Conservation (phyloP, 192 early-diverging fungal species). For the Podila clonocystis region DNA sequence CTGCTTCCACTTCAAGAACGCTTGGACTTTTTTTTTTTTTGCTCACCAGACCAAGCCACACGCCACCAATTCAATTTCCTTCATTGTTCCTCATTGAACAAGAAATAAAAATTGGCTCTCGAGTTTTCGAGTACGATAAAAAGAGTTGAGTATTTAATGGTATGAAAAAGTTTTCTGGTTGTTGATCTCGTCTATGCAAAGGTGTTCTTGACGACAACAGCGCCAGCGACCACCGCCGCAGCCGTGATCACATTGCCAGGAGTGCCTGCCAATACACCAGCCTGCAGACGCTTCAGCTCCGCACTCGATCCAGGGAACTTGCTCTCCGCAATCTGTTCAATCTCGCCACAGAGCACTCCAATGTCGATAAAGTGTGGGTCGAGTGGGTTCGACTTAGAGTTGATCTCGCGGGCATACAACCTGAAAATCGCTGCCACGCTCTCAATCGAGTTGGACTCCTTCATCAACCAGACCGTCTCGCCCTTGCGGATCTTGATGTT, state of each 20-base stretch:
- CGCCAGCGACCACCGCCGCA: conserved; percentile 35
- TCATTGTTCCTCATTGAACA: too few relatives aligned
- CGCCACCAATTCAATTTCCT: not conserved
- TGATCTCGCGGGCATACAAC: conserved; percentile 69
- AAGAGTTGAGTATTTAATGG: too few relatives aligned
- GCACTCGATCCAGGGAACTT: conserved; percentile 39
- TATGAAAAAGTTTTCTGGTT: too few relatives aligned
- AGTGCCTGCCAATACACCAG: conserved; percentile 41
- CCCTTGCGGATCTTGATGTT: conserved; percentile 96
- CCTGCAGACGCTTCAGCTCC: conserved; percentile 31
- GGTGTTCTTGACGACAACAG: conserved; percentile 26
- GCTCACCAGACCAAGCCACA: conserved; percentile 4
- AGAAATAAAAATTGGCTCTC: too few relatives aligned
- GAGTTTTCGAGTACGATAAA: too few relatives aligned
- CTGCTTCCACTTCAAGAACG: not conserved
- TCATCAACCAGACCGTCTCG: conserved; percentile 78
- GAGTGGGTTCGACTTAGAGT: conserved; percentile 65
- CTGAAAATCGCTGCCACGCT: conserved; percentile 73
- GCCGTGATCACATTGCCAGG: conserved; percentile 25
- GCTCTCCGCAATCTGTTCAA: conserved; percentile 35
- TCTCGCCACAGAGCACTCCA: conserved; percentile 58
- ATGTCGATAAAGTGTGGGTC: conserved; percentile 76
- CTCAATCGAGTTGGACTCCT: conserved; percentile 62
- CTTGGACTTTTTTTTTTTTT: not conserved
- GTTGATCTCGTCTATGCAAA: conserved; percentile 7